These are phyloP conservation scores for Pouteria campechiana DNA, from an alignment of 179 eudicot species.

Conservation along the genomic window DNA sequence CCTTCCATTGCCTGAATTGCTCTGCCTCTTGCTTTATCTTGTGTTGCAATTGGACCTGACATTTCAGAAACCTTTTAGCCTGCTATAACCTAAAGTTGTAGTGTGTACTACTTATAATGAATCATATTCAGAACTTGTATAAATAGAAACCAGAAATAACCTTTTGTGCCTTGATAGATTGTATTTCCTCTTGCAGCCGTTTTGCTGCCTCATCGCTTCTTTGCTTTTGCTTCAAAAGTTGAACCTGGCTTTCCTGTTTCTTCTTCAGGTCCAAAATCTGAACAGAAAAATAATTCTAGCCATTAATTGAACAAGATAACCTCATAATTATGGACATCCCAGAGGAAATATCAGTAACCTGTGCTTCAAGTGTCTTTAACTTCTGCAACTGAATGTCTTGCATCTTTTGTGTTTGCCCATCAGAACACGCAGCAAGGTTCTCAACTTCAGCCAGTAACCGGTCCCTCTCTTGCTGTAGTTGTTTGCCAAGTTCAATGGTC, in stretches of 20 bases:
- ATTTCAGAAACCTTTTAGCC: conserved; percentile 6
- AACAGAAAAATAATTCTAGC: not conserved
- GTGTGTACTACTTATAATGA: not conserved
- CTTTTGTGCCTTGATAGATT: conserved; percentile 94
- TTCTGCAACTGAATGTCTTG: conserved; percentile 88
- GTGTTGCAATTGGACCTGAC: conserved; percentile 91
- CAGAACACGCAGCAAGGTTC: conserved; percentile 68
- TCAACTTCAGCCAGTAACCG: conserved; percentile 87
- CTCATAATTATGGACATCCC: not conserved
- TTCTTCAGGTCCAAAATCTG: conserved; percentile 94
- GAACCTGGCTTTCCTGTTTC: conserved; percentile 98
- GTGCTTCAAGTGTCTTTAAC: conserved; percentile 83
- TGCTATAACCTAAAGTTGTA: too few relatives aligned
- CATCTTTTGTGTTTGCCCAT: conserved; percentile 84
- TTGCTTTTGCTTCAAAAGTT: conserved; percentile 89
- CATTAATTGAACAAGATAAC: not conserved
- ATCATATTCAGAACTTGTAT: not conserved
- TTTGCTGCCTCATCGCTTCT: conserved; percentile 98
- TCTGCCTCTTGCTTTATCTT: conserved; percentile 98
- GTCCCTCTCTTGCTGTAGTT: conserved; percentile 85
- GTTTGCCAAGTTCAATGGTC: not conserved
- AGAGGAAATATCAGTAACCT: conserved; percentile 34
- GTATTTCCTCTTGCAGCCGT: conserved; percentile 93
- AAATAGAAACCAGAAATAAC: conserved; percentile 18
- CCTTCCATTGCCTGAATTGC: conserved; percentile 98